These are phyloP conservation scores for Monilinia vaccinii-corymbosi DNA, from an alignment of 2,329 filamentous ascomycete species.

Conservation along the genomic window DNA sequence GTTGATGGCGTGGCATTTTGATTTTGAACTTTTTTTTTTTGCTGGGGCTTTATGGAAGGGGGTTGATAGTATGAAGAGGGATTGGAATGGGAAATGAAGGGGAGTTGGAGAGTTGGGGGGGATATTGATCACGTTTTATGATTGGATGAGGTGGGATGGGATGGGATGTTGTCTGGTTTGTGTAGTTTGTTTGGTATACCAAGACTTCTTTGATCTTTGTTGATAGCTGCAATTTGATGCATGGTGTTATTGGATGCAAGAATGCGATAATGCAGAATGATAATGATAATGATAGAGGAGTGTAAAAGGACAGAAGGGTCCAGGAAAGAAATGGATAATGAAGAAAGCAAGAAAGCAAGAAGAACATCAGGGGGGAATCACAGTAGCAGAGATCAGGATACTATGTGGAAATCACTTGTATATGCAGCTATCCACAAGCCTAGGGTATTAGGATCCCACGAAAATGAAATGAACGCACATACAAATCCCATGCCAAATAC, in stretches of 20 bases:
- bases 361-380: not conserved
- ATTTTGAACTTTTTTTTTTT: not conserved
- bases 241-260: not conserved
- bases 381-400: not conserved
- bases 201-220: not conserved
- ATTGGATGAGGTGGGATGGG: not conserved
- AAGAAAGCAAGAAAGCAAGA: not conserved
- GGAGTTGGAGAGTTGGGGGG: too few relatives aligned
- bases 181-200: too few relatives aligned
- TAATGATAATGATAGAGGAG: not conserved
- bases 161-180: not conserved
- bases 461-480: not conserved
- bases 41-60: too few relatives aligned
- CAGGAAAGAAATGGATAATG: not conserved
- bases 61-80: too few relatives aligned
- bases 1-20: not conserved
- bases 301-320: not conserved
- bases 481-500: not conserved
- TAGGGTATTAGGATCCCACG: not conserved
- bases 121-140: not conserved
- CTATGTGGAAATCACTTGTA: not conserved
- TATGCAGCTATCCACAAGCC: not conserved
- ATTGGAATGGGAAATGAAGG: too few relatives aligned
- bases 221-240: not conserved
- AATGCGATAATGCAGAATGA: not conserved